Evolutionary conservation across 352 stramenopile genomes (phyloP).

Genomic region (Globisporangium nodosum): DNA sequence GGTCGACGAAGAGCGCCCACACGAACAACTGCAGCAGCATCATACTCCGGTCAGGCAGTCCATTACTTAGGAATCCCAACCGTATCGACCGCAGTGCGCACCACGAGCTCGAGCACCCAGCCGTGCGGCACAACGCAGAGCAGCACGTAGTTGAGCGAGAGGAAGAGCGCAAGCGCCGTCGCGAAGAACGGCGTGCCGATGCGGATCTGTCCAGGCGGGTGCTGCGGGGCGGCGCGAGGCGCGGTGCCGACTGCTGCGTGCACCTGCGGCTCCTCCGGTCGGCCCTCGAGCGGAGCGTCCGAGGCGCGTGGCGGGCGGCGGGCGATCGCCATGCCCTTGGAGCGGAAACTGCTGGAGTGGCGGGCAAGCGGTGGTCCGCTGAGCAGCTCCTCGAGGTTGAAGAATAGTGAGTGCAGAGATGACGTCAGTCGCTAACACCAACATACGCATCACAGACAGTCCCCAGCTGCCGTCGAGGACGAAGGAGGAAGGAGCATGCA

Average conservation of each 20-base stretch:
- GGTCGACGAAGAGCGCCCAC: slow-evolving; percentile 28
- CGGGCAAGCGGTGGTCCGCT: not conserved
- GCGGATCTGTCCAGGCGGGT: slow-evolving; percentile 5
- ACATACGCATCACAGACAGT: too few relatives aligned
- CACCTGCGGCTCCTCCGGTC: not conserved
- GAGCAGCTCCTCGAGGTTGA: not conserved
- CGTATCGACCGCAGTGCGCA: not conserved
- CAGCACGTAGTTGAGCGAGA: slow-evolving; percentile 23
- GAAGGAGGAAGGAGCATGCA: too few relatives aligned
- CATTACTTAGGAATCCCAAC: too few relatives aligned
- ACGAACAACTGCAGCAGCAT: slow-evolving; percentile 18
- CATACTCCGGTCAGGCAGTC: too few relatives aligned
- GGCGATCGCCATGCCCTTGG: slow-evolving; percentile 4
- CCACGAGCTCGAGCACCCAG: slow-evolving; percentile 18
- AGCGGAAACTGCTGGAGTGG: not conserved
- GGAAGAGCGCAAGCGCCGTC: slow-evolving; percentile 15
- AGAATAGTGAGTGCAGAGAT: not conserved
- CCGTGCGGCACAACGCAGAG: slow-evolving; percentile 21
- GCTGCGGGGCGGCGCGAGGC: not conserved
- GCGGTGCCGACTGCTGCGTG: not conserved
- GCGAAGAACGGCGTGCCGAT: slow-evolving; percentile 5
- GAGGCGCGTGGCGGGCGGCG: not conserved
- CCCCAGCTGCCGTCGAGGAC: too few relatives aligned
- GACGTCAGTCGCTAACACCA: not conserved
- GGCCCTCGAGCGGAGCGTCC: not conserved